Conservation (phyloP, 2,329 filamentous ascomycete genomes). For the Monosporascus sp. region DNA sequence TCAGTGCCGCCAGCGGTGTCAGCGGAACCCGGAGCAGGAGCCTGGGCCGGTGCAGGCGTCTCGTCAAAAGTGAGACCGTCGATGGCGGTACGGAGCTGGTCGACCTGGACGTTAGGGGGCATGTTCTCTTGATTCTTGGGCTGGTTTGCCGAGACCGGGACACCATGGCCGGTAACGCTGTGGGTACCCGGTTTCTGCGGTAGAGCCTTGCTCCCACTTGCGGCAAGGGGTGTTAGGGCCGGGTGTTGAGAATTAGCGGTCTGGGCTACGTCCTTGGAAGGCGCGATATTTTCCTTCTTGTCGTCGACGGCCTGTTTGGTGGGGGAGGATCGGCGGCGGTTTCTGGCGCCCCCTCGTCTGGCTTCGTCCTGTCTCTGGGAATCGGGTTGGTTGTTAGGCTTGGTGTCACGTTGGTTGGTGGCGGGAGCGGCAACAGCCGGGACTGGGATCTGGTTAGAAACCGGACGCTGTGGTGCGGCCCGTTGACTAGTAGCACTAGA, state of each 20-base stretch:
- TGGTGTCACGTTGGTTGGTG: conserved; percentile 18
- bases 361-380: conserved; percentile 11
- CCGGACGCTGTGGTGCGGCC: conserved; percentile 1
- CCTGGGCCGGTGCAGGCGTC: conserved; percentile 5
- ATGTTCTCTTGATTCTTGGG: conserved; percentile 7
- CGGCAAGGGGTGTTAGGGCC: conserved; percentile 13
- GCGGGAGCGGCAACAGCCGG: conserved; percentile 12
- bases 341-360: conserved; percentile 7
- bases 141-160: conserved; percentile 8
- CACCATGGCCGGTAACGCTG: conserved; percentile 11
- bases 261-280: not conserved
- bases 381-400: conserved; percentile 12
- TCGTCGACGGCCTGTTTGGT: conserved; percentile 4
- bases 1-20: conserved; percentile 6
- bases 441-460: conserved; percentile 2
- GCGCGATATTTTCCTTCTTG: conserved; percentile 4
- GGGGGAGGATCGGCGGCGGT: conserved; percentile 6
- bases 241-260: conserved; percentile 6
- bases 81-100: conserved; percentile 11
- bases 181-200: conserved; percentile 25
- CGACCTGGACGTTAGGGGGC: conserved; percentile 4
- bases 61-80: conserved; percentile 20
- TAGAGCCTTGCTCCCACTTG: conserved; percentile 13
- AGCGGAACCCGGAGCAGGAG: conserved; percentile 7
- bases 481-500: not conserved